These are phyloP conservation scores for Aspergillus fumigatus DNA, from an alignment of 2,329 filamentous ascomycete genomes.

Conservation along the genomic window DNA sequence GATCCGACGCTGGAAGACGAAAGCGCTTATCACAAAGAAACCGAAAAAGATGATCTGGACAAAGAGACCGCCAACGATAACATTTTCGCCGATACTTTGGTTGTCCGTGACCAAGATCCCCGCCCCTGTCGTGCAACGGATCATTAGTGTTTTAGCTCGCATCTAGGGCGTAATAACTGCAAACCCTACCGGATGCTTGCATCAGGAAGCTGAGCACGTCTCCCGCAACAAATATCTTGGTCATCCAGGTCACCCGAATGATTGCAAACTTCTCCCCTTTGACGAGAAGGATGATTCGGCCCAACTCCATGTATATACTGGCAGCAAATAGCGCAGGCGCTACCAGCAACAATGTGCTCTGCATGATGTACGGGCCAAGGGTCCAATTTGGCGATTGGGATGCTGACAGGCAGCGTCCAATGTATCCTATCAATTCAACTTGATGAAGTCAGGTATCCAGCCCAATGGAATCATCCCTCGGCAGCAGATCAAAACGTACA, in stretches of 20 bases:
- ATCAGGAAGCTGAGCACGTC: conserved; percentile 28
- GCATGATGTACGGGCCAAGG: conserved; percentile 22
- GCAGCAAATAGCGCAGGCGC: conserved; percentile 23
- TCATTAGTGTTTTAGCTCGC: neutral
- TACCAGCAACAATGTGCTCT: conserved; percentile 23
- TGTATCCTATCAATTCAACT: conserved; percentile 52
- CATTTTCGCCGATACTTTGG: conserved; percentile 16
- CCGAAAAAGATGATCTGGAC: conserved; percentile 30
- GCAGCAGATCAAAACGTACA: conserved; percentile 24
- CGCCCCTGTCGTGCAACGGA: conserved; percentile 10
- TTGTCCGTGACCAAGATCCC: conserved; percentile 19
- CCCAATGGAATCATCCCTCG: neutral
- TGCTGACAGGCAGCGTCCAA: conserved; percentile 44
- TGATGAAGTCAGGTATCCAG: neutral
- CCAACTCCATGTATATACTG: conserved; percentile 26
- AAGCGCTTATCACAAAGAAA: conserved; percentile 22
- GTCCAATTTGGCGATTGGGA: conserved; percentile 26
- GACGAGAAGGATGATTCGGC: conserved; percentile 20
- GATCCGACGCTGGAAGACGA: conserved; percentile 26
- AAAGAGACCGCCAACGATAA: conserved; percentile 26
- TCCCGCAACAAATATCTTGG: conserved; percentile 26
- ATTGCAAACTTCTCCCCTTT: conserved; percentile 17
- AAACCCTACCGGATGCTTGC: conserved; percentile 22
- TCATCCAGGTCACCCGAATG: conserved; percentile 22
- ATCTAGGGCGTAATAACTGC: neutral